Evolutionary conservation across 2,329 filamentous ascomycete genomes (phyloP), one percentile per base, ranked within the genome.

Genomic region (Fulvia fulva): DNA sequence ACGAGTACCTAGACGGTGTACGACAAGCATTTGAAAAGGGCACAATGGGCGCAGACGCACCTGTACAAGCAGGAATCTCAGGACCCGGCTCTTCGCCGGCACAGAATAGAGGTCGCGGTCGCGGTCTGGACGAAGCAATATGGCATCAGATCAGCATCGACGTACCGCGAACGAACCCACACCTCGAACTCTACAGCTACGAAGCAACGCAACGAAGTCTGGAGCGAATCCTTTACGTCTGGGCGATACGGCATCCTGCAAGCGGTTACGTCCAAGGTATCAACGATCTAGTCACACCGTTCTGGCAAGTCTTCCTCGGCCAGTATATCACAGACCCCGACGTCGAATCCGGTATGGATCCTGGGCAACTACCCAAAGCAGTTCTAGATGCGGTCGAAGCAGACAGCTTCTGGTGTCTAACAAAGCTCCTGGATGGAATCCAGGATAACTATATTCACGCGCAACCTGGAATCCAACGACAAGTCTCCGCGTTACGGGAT

Each of bases 91-190:
- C 78, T 1, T 75, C 78, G 7, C 72, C 75, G 12, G 54, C 43
- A 1, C 68, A 73, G 6, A 76, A 75, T 68, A 86, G 90, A 62
- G 82, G 85, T 45, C 80, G 82, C 62, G 85, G 86, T 1, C 84
- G 90, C 55, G 93, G 92, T 1, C 77, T 99, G 19, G 95, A 99
- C 67, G 94, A 99, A 77, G 89, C 91, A n/a, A 87, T 99, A 59
- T 99, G 94, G 94, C 94, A 99, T 77, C 94, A 99, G 72, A 97
- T 99, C 76, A 97, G 91, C 75, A 99, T 99, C 70, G 94, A 99
- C 71, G 90, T 97, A 22, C 94, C 94, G 2, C 86, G 94, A 52
- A 99, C 94, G 3, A 97, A 96, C 71, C 94, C 94, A 11, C 94
- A 97, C 74, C 87, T 99, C 55, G 90, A 95, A 67, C 81, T 99